Base-by-base conservation (phyloP, 2,329 filamentous ascomycete species). In the Pseudopyricularia cyperi region DNA sequence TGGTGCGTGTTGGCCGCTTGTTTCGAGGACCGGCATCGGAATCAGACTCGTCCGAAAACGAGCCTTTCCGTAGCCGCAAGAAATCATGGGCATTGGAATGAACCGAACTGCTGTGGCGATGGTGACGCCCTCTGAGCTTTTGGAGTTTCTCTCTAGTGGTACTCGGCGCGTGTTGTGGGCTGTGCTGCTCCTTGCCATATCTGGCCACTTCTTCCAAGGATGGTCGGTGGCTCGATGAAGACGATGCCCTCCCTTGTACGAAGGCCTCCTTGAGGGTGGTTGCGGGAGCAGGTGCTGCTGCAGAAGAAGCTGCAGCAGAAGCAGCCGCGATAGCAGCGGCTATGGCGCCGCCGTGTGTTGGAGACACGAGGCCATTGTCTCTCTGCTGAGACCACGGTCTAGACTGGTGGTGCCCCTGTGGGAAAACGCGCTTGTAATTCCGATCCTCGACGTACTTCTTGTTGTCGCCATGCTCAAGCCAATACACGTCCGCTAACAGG, bases 401-500 rank as follows among this genome's bases (percentile, higher is more conserved):
- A 49, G 62, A 59, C 1, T 60, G 34, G 7, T 58, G 58, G 0
- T 58, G 58, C 6, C 60, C 58, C 22, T 68, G 66, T 1, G 79
- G 74, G 56, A 87, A 94, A 14, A 96, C 79, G 53, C 78, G 83
- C 48, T 79, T 76, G 61, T 89, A 89, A 60, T 87, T 73, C 14
- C 82, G 80, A 65, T 95, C 86, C 62, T 95, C 87, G 42, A 95
- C 84, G 28, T 89, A 72, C 51, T 75, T 76, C 64, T 90, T 94
- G 66, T 96, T 89, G 53, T 83, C 73, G 32, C 78, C 80, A 60
- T 90, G 82, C 63, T 96, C 89, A 22, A 94, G 70, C 93, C 93
- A 98, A 61, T 90, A 88, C 1, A 85, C 76, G 69, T 98, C 93
- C 4, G 90, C 90, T 47, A 97, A 71, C 65, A 96, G 76, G 63